Base-by-base conservation (phyloP, 352 stramenopile genomes). In the Pythium coloratum region DNA sequence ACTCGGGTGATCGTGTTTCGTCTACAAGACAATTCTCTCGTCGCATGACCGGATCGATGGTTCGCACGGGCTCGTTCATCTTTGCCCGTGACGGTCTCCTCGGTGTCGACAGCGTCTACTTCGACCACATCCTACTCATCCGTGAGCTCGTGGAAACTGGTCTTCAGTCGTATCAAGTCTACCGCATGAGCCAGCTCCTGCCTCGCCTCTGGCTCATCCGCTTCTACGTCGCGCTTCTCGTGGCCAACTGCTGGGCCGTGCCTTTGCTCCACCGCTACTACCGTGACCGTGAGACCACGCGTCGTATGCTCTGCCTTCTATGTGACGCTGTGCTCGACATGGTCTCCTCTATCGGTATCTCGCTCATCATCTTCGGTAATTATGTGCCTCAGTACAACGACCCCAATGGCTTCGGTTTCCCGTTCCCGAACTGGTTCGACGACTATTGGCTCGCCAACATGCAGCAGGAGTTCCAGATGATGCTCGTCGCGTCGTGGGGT, bases 131-230 rank as follows among this genome's bases (percentile, higher is more conserved):
- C 38, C 5, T 46, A 3, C 6, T 54, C 16, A 7, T 64, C 13
- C 57, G 57, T 8, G 57, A 64, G 30, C 20, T 55, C 10, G 26
- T 64, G 2, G 57, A 64, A 13, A 64, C 57, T 1, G 24, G 3
- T 1, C 57, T 64, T 6, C 57, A 64, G 40, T 46, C 26, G 2
- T 33, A 55, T 28, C 57, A 64, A 46, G 57, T 28, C 1, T 64
- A 47, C 57, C 40, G 40, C 24, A 54, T 64, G 57, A 55, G n/a
- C 16, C 40, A 42, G 20, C 28, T 42, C 0, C 36, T 67, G 20
- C 44, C 64, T 18, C 32, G 50, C 26, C 44, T 70, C 40, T 32
- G 57, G 67, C 14, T 75, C 56, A 62, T 50, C 60, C 38, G 66
- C 18, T 56, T 60, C 26, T 67, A 67, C 38, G 51, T 67, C 50